These are phyloP conservation scores for Tricholoma furcatifolium DNA, from an alignment of 768 basidiomycete genomes.

Conservation along the genomic window DNA sequence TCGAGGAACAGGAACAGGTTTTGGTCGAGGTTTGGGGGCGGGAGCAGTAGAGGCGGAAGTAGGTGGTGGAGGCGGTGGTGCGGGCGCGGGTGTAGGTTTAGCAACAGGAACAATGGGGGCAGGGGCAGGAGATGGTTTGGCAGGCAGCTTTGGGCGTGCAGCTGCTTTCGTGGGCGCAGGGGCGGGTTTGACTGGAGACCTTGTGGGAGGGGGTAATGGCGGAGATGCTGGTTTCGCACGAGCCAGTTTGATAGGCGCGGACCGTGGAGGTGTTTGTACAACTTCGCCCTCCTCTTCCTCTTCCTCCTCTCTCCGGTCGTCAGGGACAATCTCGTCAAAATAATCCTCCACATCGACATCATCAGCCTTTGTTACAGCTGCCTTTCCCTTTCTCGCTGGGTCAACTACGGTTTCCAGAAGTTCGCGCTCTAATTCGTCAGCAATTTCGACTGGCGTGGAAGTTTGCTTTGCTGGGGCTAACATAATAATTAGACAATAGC, in stretches of 20 bases:
- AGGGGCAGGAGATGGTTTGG: constrained; percentile 25
- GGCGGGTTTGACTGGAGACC: not conserved
- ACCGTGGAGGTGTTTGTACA: constrained; percentile 22
- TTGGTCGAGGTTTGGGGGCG: constrained; percentile 6
- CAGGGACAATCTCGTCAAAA: constrained; percentile 38
- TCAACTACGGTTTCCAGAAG: constrained; percentile 9
- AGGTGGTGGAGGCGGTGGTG: not conserved
- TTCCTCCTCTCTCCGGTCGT: constrained; percentile 32
- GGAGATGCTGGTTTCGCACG: not conserved
- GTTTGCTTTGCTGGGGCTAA: constrained; percentile 18
- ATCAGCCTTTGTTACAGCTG: constrained; percentile 27
- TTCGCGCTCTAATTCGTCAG: constrained; percentile 27
- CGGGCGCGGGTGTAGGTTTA: constrained; percentile 4
- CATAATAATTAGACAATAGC: not conserved
- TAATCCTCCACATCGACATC: constrained; percentile 43
- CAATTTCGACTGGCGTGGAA: constrained; percentile 19
- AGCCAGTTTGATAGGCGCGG: not conserved
- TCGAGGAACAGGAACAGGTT: constrained; percentile 8
- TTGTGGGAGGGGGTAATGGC: not conserved
- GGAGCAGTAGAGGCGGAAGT: not conserved
- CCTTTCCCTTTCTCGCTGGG: not conserved
- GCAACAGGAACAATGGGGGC: constrained; percentile 4
- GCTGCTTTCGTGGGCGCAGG: constrained; percentile 1
- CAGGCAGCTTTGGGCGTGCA: constrained; percentile 26
- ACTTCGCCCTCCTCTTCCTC: constrained; percentile 33